Evolutionary conservation across 176 grass and related monocot species (phyloP).

Genomic region (Oryza australiensis): DNA sequence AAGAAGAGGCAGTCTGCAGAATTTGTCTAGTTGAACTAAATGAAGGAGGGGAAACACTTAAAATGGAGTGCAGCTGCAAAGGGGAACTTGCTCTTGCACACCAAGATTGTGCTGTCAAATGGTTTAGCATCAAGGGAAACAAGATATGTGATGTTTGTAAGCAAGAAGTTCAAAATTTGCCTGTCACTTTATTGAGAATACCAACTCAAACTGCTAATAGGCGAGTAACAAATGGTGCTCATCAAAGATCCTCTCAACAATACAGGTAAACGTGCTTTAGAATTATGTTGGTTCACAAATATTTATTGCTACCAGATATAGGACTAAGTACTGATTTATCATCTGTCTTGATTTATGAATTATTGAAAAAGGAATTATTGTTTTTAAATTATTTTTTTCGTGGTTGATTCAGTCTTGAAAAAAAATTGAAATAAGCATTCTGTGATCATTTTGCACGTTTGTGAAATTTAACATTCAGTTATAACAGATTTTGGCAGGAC

Average conservation of each 20-base stretch:
- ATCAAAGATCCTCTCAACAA: constrained; percentile 57
- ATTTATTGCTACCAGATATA: neutral
- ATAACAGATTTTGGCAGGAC: constrained; percentile 91
- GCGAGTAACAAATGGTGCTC: constrained; percentile 52
- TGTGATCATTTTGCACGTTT: neutral
- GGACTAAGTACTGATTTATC: neutral
- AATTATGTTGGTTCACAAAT: neutral
- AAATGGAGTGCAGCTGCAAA: constrained; percentile 99
- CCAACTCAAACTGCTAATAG: constrained; percentile 71
- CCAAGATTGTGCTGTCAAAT: constrained; percentile 98
- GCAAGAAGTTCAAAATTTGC: constrained; percentile 88
- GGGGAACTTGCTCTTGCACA: constrained; percentile 96
- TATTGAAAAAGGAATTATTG: neutral
- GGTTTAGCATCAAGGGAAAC: constrained; percentile 99
- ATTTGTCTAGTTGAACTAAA: constrained; percentile 93
- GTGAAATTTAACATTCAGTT: constrained; percentile 33
- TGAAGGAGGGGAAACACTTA: constrained; percentile 97
- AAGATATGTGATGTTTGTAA: constrained; percentile 97
- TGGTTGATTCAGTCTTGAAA: neutral
- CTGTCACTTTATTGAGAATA: constrained; percentile 92
- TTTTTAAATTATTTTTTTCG: neutral
- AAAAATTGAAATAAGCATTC: constrained; percentile 13
- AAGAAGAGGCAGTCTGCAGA: constrained; percentile 97
- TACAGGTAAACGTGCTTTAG: constrained; percentile 60
- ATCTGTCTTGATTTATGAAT: neutral